Conservation (phyloP, 768 basidiomycete genomes). For the Symmetrospora coprosmae region DNA sequence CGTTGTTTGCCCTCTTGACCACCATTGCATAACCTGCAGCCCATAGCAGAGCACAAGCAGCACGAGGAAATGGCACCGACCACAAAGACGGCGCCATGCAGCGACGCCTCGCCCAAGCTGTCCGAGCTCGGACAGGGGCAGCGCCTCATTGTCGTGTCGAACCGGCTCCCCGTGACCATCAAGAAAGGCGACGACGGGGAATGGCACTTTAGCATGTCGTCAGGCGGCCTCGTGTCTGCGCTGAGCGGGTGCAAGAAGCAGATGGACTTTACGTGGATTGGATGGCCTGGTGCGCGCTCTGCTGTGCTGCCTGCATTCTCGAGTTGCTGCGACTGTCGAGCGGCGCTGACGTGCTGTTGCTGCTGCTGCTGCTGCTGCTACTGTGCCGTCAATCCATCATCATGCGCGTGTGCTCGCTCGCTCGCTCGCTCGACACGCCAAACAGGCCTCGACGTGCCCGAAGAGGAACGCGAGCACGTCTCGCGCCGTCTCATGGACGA, state of each 20-base stretch:
- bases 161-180: slow-evolving; percentile 89
- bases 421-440: too few relatives aligned
- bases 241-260: slow-evolving; percentile 96
- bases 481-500: slow-evolving; percentile 86
- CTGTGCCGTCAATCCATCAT: too few relatives aligned
- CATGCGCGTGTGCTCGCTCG: too few relatives aligned
- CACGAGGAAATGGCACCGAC: neutral
- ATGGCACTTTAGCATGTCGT: slow-evolving; percentile 97
- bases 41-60: neutral
- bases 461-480: slow-evolving; percentile 76
- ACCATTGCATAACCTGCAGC: neutral
- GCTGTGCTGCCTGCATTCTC: too few relatives aligned
- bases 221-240: slow-evolving; percentile 91
- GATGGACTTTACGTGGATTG: slow-evolving; percentile 63
- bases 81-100: neutral
- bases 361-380: too few relatives aligned
- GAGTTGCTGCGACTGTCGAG: neutral
- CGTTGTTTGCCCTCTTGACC: too few relatives aligned
- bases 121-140: neutral
- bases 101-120: neutral
- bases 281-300: slow-evolving; percentile 34
- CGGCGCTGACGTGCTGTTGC: neutral
- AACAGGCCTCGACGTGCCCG: slow-evolving; percentile 71
- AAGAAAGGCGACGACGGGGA: slow-evolving; percentile 48
- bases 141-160: slow-evolving; percentile 44